Evolutionary conservation across 2,329 filamentous ascomycete species (phyloP).

Genomic region (Pseudomassariella vexata): DNA sequence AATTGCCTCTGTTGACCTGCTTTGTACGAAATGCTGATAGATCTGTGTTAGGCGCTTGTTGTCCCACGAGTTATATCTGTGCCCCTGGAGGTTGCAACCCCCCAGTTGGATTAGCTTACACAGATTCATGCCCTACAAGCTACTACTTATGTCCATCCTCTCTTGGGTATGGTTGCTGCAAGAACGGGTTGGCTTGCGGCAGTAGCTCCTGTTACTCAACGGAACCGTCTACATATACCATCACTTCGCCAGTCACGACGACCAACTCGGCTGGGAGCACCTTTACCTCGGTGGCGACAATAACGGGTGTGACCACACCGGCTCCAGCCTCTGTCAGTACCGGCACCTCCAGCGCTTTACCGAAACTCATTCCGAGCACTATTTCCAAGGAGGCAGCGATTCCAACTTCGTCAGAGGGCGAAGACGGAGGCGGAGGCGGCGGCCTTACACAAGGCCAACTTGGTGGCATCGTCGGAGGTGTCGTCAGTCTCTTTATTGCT

Average conservation of each 20-base stretch:
- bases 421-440: slow-evolving; percentile 17
- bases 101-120: slow-evolving; percentile 34
- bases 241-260: slow-evolving; percentile 38
- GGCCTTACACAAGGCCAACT: slow-evolving; percentile 35
- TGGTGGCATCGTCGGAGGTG: slow-evolving; percentile 49
- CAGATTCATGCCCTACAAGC: slow-evolving; percentile 34
- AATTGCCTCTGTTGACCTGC: background rate
- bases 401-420: slow-evolving; percentile 14
- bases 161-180: slow-evolving; percentile 48
- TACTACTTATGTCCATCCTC: slow-evolving; percentile 45
- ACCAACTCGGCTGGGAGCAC: slow-evolving; percentile 32
- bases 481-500: slow-evolving; percentile 39
- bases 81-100: slow-evolving; percentile 33
- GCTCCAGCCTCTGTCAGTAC: slow-evolving; percentile 20
- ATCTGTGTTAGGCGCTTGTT: slow-evolving; percentile 32
- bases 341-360: slow-evolving; percentile 19
- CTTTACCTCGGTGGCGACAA: slow-evolving; percentile 34
- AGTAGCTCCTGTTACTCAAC: slow-evolving; percentile 41
- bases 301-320: slow-evolving; percentile 27
- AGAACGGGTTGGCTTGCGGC: slow-evolving; percentile 43
- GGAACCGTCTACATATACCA: slow-evolving; percentile 35
- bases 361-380: slow-evolving; percentile 38
- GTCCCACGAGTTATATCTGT: slow-evolving; percentile 40
- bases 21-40: background rate
- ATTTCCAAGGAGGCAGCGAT: slow-evolving; percentile 34